Percentiles rank a stretch among this genome's conserved stretches.
phyloP scores from a whole-genome alignment of 78 protist genomes.

The Chrysochromulina parva region DNA sequence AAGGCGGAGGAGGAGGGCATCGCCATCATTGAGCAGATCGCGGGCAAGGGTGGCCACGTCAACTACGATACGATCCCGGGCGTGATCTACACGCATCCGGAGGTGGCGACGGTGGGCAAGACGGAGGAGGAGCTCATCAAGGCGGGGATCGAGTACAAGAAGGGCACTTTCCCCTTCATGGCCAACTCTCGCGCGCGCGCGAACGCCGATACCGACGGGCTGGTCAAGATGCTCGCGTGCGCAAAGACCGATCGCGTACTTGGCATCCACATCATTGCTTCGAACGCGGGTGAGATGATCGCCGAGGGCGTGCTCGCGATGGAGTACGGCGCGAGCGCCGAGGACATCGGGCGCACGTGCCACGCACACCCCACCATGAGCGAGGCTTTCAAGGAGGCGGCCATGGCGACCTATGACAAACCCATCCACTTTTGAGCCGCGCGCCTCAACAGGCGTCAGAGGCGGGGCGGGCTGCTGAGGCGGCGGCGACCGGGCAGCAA shows the following conservation, averaged over 20 bases:
- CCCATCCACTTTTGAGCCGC: slow-evolving; percentile 85
- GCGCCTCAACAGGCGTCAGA: neutral
- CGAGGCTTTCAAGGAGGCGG: slow-evolving; percentile 98
- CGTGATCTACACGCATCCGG: slow-evolving; percentile 99
- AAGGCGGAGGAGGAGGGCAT: slow-evolving; percentile 87
- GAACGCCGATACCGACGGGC: slow-evolving; percentile 82
- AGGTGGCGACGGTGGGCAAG: slow-evolving; percentile 98
- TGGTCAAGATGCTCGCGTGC: slow-evolving; percentile 89
- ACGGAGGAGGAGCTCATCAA: slow-evolving; percentile 94
- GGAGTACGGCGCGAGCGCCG: slow-evolving; percentile 93
- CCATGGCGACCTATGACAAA: slow-evolving; percentile 81
- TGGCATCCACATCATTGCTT: slow-evolving; percentile 91
- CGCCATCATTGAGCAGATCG: slow-evolving; percentile 73
- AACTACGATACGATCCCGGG: slow-evolving; percentile 98
- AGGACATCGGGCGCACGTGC: slow-evolving; percentile 94
- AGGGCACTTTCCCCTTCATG: slow-evolving; percentile 93
- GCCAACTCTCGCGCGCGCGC: slow-evolving; percentile 98
- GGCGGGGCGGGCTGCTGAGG: no score
- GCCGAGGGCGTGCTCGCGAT: slow-evolving; percentile 91
- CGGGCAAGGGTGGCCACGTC: slow-evolving; percentile 87
- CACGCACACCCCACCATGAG: slow-evolving; percentile 98
- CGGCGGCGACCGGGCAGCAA: no score
- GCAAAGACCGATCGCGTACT: slow-evolving; percentile 80
- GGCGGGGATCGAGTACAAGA: slow-evolving; percentile 64
- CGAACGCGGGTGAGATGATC: slow-evolving; percentile 88